Percentiles rank a stretch among this genome's conserved stretches.
These are phyloP conservation scores for Nakazawaea pomicola DNA, from an alignment of 805 yeast genomes.

Conservation along the genomic window DNA sequence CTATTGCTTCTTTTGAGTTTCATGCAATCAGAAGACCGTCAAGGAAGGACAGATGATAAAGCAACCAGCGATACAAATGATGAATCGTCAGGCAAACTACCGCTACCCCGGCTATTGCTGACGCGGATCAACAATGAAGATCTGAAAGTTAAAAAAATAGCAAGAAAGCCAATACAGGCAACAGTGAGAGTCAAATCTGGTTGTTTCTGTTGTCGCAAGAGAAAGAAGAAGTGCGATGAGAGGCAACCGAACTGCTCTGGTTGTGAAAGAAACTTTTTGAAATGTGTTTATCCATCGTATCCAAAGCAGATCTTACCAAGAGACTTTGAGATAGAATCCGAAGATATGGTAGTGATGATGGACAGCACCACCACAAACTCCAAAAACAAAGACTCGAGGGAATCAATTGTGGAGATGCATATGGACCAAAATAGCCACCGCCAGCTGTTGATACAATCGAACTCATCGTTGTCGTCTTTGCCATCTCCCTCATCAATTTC, in stretches of 20 bases:
- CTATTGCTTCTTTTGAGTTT: no score
- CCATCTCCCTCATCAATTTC: no score
- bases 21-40: slow-evolving; percentile 6
- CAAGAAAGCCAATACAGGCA: neutral
- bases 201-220: slow-evolving; percentile 31
- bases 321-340: slow-evolving; percentile 8
- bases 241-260: slow-evolving; percentile 29
- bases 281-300: slow-evolving; percentile 27
- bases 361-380: neutral
- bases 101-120: neutral
- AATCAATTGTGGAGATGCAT: no score
- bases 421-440: no score
- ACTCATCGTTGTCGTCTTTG: no score
- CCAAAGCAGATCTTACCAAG: slow-evolving; percentile 11
- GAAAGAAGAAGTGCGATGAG: slow-evolving; percentile 35
- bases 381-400: neutral
- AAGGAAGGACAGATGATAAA: neutral
- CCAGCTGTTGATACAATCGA: neutral
- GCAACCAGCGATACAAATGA: neutral
- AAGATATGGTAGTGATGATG: neutral
- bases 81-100: neutral
- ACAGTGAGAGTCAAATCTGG: slow-evolving; percentile 25
- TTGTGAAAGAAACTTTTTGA: slow-evolving; percentile 22
- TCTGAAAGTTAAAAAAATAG: neutral
- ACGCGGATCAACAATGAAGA: neutral